Conservation (phyloP, 2,329 filamentous ascomycete genomes). For the Neophaeococcomyces aloes region DNA sequence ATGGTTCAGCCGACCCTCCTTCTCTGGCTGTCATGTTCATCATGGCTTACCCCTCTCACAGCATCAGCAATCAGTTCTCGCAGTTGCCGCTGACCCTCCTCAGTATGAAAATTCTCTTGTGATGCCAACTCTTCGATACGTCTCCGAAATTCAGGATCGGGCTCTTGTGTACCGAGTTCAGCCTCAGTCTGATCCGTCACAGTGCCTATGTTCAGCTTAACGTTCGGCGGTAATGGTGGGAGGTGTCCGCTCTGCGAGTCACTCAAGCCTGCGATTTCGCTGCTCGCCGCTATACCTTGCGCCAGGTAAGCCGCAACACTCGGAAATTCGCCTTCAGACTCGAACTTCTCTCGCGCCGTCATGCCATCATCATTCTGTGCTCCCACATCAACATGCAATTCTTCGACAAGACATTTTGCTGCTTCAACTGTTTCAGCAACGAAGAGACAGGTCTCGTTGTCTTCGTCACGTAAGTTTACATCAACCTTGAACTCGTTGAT, state of each 20-base stretch:
- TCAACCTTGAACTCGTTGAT: constrained; percentile 67
- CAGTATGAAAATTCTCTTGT: constrained; percentile 70
- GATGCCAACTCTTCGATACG: constrained; percentile 82
- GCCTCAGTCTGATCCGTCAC: constrained; percentile 50
- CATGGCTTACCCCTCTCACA: constrained; percentile 54
- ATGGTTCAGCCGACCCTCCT: constrained; percentile 33
- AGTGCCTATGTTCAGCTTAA: constrained; percentile 67
- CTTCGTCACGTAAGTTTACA: constrained; percentile 75
- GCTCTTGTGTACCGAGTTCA: constrained; percentile 47
- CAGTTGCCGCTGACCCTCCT: constrained; percentile 68
- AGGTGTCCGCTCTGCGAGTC: constrained; percentile 31
- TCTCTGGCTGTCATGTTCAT: constrained; percentile 54
- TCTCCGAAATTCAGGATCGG: constrained; percentile 69
- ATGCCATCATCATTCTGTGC: constrained; percentile 62
- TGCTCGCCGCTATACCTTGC: constrained; percentile 24
- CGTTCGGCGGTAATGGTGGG: constrained; percentile 60
- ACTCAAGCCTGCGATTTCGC: constrained; percentile 14
- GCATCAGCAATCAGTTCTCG: constrained; percentile 72
- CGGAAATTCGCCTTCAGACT: constrained; percentile 66
- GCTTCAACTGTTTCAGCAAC: constrained; percentile 74
- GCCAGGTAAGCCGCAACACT: constrained; percentile 63
- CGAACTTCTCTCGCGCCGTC: constrained; percentile 72
- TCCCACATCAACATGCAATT: constrained; percentile 59
- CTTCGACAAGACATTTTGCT: constrained; percentile 69
- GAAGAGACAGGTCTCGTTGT: constrained; percentile 89